Evolutionary conservation across 2,329 filamentous ascomycete species (phyloP).

Genomic region (Triangularia verruculosa): DNA sequence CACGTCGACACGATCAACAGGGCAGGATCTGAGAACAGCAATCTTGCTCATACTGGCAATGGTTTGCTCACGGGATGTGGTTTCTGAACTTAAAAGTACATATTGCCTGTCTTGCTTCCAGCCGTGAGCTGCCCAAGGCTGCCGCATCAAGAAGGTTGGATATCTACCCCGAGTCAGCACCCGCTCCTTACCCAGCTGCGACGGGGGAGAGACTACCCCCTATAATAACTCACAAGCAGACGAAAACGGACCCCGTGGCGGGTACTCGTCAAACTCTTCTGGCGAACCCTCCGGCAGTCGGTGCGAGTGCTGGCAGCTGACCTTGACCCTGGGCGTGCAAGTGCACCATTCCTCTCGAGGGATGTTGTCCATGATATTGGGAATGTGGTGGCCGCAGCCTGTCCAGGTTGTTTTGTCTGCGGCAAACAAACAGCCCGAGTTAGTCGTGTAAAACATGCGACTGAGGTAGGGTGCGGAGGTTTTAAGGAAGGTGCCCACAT

Average conservation of each 20-base stretch:
- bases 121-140: too few species aligned
- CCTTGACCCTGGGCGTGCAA: conserved; percentile 22
- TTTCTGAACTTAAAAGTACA: too few species aligned
- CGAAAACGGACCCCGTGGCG: conserved; percentile 9
- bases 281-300: neutral
- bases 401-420: conserved; percentile 23
- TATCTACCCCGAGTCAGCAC: neutral
- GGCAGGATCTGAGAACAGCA: neutral
- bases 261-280: conserved; percentile 15
- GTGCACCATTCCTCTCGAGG: conserved; percentile 24
- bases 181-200: neutral
- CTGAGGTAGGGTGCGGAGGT: too few species aligned
- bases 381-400: conserved; percentile 25
- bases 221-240: conserved; percentile 7
- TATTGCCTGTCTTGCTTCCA: too few species aligned
- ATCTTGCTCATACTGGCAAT: neutral
- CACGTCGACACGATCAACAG: conserved; percentile 26
- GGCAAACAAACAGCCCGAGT: too few species aligned
- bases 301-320: neutral
- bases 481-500: neutral
- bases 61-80: too few species aligned
- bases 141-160: neutral
- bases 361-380: conserved; percentile 21
- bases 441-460: too few species aligned
- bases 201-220: neutral